Conservation (phyloP, 306 rosid genomes). For the Medicago ruthenica region DNA sequence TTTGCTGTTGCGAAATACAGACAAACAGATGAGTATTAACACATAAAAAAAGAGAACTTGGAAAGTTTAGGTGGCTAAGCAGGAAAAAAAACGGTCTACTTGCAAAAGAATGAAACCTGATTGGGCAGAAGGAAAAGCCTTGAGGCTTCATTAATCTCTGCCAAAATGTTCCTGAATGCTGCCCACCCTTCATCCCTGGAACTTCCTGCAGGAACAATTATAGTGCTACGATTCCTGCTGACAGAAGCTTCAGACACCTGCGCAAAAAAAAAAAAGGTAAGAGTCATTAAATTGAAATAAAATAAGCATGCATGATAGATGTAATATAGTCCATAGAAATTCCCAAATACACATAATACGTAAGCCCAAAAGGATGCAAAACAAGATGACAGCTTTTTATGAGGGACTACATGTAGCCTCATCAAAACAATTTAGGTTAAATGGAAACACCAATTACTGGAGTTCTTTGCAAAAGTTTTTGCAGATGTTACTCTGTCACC, state of each 20-base stretch:
- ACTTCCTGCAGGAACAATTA: conserved; percentile 98
- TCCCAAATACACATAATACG: background rate
- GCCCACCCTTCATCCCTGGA: conserved; percentile 98
- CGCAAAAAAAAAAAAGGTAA: conserved; percentile 34
- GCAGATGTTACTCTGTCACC: background rate
- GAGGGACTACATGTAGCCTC: conserved; percentile 28
- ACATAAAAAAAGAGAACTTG: conserved; percentile 27
- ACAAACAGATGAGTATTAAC: conserved; percentile 44
- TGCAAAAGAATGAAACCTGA: conserved; percentile 68
- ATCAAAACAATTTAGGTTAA: conserved; percentile 8
- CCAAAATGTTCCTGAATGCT: conserved; percentile 94
- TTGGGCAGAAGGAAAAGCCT: conserved; percentile 91
- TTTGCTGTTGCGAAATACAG: conserved; percentile 67
- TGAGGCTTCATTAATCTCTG: conserved; percentile 94
- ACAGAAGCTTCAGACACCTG: conserved; percentile 99
- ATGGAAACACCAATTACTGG: background rate
- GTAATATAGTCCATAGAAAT: conserved; percentile 13
- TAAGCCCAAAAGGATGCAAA: conserved; percentile 31
- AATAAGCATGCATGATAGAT: conserved; percentile 14
- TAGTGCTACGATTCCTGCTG: conserved; percentile 97
- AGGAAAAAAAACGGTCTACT: conserved; percentile 5
- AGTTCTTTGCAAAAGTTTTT: conserved; percentile 20
- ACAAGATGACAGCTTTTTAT: background rate
- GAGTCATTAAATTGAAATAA: conserved; percentile 41
- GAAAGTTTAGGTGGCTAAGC: conserved; percentile 28